These are phyloP conservation scores for Aureobasidium sp. DNA, from an alignment of 2,329 filamentous ascomycete species.

Conservation along the genomic window DNA sequence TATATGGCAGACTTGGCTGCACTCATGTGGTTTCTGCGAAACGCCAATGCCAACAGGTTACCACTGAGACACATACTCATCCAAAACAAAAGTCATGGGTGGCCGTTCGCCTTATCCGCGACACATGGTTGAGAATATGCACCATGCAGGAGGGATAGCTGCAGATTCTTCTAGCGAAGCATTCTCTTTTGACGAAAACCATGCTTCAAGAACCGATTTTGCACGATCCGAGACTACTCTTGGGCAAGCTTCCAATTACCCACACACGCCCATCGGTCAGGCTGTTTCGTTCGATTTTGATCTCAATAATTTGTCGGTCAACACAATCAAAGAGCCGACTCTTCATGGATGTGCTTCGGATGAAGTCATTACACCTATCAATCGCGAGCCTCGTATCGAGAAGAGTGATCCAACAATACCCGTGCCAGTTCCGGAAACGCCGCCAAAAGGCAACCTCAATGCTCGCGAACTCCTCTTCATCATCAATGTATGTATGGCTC, in stretches of 20 bases:
- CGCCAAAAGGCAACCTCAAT: not conserved
- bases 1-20: constrained; percentile 1
- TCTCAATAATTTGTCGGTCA: constrained; percentile 1
- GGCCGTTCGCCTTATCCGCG: constrained; percentile 1
- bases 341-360: not conserved
- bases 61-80: not conserved
- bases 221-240: constrained; percentile 7
- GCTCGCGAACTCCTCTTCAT: constrained; percentile 17
- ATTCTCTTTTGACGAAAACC: constrained; percentile 3
- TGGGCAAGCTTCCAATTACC: not conserved
- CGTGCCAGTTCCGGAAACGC: not conserved
- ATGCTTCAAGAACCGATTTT: not conserved
- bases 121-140: not conserved
- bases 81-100: not conserved
- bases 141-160: not conserved
- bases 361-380: constrained; percentile 1
- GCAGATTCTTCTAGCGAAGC: constrained; percentile 4
- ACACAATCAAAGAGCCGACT: not conserved
- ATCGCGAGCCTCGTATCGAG: not conserved
- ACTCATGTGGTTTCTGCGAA: not conserved
- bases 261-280: constrained; percentile 12
- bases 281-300: constrained; percentile 13
- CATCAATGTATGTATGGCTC: constrained; percentile 17
- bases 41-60: not conserved
- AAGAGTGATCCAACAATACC: not conserved